Evolutionary conservation across 2,329 filamentous ascomycete species (phyloP).

Genomic region (Fusarium vanettenii): DNA sequence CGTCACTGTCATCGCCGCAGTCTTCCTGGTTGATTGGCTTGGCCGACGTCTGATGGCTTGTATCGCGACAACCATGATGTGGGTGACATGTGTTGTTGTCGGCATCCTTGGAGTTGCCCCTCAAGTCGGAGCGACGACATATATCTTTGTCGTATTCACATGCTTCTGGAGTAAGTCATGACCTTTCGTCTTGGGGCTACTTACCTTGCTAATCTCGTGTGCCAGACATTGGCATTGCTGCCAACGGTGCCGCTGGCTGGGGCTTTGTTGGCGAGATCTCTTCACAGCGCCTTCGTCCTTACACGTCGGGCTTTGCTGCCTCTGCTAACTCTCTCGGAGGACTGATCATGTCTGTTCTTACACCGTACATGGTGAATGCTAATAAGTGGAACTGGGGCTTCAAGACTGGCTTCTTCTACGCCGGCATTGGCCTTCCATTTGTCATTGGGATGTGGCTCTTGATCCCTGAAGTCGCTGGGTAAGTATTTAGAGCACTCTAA

Average conservation of each 20-base stretch:
- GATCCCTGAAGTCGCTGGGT: background rate
- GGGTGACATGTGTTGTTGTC: background rate
- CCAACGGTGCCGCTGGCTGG: background rate
- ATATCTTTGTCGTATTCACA: background rate
- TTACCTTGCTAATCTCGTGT: background rate
- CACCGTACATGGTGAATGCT: background rate
- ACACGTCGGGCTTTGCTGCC: background rate
- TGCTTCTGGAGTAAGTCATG: background rate
- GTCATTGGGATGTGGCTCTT: background rate
- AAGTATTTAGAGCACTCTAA: background rate
- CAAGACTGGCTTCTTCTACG: slow-evolving; percentile 1
- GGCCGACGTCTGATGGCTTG: background rate
- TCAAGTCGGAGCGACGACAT: background rate
- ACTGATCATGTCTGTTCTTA: background rate
- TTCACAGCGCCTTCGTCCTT: background rate
- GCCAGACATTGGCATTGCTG: background rate
- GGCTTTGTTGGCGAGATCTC: background rate
- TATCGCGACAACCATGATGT: background rate
- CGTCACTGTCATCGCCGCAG: background rate
- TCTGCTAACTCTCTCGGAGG: background rate
- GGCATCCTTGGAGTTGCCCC: background rate
- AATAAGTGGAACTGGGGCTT: background rate
- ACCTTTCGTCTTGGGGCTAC: background rate
- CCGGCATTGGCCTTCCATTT: background rate
- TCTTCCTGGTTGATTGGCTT: background rate